Conservation (phyloP, 1,139 yeast genomes). For the Diutina ranongensis region DNA sequence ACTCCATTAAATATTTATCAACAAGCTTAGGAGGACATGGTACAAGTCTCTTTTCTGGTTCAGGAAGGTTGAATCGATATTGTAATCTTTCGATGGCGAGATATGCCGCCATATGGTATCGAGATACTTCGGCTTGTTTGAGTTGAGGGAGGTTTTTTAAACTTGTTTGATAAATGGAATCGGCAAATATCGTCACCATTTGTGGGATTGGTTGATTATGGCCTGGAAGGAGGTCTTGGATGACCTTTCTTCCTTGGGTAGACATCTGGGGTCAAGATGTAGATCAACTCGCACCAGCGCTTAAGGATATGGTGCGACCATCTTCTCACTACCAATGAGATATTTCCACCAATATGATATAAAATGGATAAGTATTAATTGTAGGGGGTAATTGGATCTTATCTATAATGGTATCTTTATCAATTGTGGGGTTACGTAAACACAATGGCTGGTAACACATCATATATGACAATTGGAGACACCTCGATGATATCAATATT, state of each 20-base stretch:
- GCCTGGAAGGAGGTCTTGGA: conserved; percentile 39
- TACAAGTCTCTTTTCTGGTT: conserved; percentile 35
- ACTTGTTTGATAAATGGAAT: conserved; percentile 40
- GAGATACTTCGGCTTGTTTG: conserved; percentile 45
- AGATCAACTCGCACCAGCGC: too few species aligned
- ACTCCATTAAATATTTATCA: conserved; percentile 29
- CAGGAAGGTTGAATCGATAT: conserved; percentile 31
- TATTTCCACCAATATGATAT: too few species aligned
- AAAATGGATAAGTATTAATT: too few species aligned
- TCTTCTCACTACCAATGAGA: too few species aligned
- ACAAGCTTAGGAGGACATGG: conserved; percentile 47
- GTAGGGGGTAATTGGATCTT: too few species aligned
- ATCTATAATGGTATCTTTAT: too few species aligned
- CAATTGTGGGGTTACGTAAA: too few species aligned
- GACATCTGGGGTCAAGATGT: not conserved
- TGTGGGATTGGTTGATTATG: conserved; percentile 36
- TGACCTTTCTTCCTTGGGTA: conserved; percentile 12
- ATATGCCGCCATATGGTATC: conserved; percentile 56
- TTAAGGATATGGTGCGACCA: too few species aligned
- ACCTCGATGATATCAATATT: too few species aligned
- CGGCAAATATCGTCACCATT: conserved; percentile 35
- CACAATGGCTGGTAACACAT: too few species aligned
- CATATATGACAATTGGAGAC: too few species aligned
- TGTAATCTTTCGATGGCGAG: conserved; percentile 43
- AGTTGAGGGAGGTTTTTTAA: conserved; percentile 36